phyloP scores from a whole-genome alignment of 352 stramenopile species.

The Phytopythium mirpurense region DNA sequence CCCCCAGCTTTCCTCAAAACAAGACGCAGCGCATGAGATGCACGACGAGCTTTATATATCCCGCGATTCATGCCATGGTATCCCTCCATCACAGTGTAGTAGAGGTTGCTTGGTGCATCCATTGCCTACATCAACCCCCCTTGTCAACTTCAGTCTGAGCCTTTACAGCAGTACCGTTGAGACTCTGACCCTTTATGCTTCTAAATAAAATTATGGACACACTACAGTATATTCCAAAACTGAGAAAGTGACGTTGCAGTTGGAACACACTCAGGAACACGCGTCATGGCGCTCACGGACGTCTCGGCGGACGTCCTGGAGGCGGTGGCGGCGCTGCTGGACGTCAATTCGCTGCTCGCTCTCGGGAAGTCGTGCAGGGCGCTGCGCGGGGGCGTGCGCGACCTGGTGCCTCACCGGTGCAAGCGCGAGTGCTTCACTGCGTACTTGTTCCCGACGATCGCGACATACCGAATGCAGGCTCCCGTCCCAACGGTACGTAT shows the following conservation, averaged over 20 bases:
- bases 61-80: neutral
- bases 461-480: constrained; percentile 57
- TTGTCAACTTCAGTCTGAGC: too few species aligned
- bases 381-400: constrained; percentile 7
- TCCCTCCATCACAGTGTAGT: too few species aligned
- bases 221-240: too few species aligned
- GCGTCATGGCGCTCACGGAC: constrained; percentile 18
- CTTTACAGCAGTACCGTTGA: too few species aligned
- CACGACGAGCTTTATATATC: constrained; percentile 1
- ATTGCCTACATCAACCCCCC: too few species aligned
- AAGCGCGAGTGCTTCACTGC: constrained; percentile 62
- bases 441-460: constrained; percentile 56
- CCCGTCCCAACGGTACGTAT: constrained; percentile 29
- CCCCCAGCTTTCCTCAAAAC: neutral
- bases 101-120: too few species aligned
- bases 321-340: constrained; percentile 21
- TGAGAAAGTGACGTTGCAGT: neutral
- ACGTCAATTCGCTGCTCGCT: constrained; percentile 35
- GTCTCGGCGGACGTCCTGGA: constrained; percentile 36
- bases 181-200: too few species aligned
- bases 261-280: too few species aligned
- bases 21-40: neutral
- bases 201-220: too few species aligned
- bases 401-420: constrained; percentile 30
- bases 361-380: constrained; percentile 23